These are phyloP conservation scores for Cynanchum wilfordii DNA, from an alignment of 257 asterid genomes.

Conservation along the genomic window DNA sequence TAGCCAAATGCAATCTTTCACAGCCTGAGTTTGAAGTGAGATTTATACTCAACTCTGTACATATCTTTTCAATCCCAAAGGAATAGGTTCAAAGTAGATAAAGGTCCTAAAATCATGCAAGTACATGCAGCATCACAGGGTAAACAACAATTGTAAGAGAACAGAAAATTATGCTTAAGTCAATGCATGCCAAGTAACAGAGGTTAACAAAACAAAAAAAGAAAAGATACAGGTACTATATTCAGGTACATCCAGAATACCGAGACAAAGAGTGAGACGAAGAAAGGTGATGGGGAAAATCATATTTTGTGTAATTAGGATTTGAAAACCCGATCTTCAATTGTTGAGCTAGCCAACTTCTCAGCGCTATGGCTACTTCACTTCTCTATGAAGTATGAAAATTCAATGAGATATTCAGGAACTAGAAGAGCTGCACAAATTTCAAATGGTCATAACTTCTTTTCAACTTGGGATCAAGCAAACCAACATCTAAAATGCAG, in stretches of 20 bases:
- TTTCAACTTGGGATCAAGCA: neutral
- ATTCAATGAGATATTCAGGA: neutral
- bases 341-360: neutral
- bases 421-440: neutral
- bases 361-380: neutral
- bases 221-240: neutral
- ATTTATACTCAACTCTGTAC: neutral
- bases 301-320: neutral
- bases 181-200: neutral
- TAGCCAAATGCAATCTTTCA: slow-evolving; percentile 67
- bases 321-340: neutral
- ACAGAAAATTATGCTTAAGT: neutral
- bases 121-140: neutral
- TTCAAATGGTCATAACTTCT: neutral
- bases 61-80: neutral
- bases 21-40: slow-evolving; percentile 51
- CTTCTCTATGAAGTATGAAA: neutral
- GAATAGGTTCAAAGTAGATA: neutral
- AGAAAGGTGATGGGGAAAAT: neutral
- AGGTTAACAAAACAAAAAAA: neutral
- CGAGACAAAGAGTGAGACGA: neutral
- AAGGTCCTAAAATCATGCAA: neutral
- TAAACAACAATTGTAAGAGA: neutral
- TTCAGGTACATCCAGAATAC: neutral
- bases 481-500: neutral